A percentile compares a stretch with the other conserved stretches of the same genome.
These are phyloP conservation scores for Mortierella alpina DNA, from an alignment of 192 early-diverging fungal species.

Conservation along the genomic window DNA sequence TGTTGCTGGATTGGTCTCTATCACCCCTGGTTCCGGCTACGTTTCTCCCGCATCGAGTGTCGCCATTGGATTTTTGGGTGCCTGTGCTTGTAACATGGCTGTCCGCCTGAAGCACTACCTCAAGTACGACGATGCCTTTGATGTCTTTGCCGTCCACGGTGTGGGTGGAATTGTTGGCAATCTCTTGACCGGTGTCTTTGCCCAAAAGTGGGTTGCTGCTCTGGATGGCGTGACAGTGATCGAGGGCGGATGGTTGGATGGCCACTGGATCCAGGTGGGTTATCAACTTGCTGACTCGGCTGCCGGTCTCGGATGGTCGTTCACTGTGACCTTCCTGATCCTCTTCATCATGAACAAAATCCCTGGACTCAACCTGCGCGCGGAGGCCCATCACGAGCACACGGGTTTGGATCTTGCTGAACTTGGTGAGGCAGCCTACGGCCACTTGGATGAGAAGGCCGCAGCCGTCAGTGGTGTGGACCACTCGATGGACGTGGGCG, in stretches of 20 bases:
- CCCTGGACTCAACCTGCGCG: constrained; percentile 82
- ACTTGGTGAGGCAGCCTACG: constrained; percentile 80
- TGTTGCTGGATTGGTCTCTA: constrained; percentile 91
- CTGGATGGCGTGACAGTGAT: constrained; percentile 76
- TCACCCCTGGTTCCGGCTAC: constrained; percentile 92
- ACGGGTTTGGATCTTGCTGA: constrained; percentile 84
- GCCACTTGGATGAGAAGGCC: constrained; percentile 56
- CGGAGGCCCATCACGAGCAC: constrained; percentile 74
- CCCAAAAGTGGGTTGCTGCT: constrained; percentile 76
- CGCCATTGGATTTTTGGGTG: constrained; percentile 83
- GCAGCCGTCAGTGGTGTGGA: constrained; percentile 33
- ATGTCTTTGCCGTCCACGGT: constrained; percentile 93
- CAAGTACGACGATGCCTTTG: constrained; percentile 92
- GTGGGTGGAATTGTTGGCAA: constrained; percentile 86
- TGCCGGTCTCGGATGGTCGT: constrained; percentile 80
- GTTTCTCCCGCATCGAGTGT: constrained; percentile 86
- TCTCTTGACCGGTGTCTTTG: constrained; percentile 93
- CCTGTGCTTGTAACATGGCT: constrained; percentile 83
- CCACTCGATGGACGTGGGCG: constrained; percentile 41
- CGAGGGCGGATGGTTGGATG: constrained; percentile 71
- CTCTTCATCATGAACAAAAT: constrained; percentile 81
- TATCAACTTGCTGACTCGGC: constrained; percentile 83
- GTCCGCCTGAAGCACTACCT: constrained; percentile 85
- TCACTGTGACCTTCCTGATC: constrained; percentile 79
- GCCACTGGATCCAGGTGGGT: constrained; percentile 79